Percentiles rank a stretch among this genome's conserved stretches.
These are phyloP conservation scores for Colletotrichum sp. DNA, from an alignment of 2,329 filamentous ascomycete species.

Conservation along the genomic window DNA sequence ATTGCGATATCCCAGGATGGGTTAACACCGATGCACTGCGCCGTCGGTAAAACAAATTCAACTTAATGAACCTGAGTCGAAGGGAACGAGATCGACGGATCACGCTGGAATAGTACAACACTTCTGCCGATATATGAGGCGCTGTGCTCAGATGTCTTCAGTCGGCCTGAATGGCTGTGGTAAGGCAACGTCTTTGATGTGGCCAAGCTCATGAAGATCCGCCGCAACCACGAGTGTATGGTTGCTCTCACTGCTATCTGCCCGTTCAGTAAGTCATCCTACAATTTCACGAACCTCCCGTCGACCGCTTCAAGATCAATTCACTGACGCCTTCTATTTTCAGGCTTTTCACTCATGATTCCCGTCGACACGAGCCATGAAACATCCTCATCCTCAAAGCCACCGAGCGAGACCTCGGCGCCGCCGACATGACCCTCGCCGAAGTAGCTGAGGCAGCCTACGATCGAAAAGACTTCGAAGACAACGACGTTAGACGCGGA, in stretches of 20 bases:
- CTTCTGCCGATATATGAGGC: constrained; percentile 72
- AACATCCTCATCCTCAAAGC: constrained; percentile 73
- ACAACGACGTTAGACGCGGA: too few species aligned
- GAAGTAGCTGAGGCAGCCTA: too few species aligned
- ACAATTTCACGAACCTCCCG: neutral
- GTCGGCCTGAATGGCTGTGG: constrained; percentile 76
- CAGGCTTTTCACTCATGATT: constrained; percentile 80
- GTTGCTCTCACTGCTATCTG: constrained; percentile 75
- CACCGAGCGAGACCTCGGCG: constrained; percentile 66
- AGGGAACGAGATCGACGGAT: too few species aligned
- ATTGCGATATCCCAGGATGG: constrained; percentile 48
- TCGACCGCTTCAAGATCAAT: neutral
- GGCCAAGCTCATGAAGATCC: constrained; percentile 79
- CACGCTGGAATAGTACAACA: constrained; percentile 71
- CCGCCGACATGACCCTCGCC: constrained; percentile 58
- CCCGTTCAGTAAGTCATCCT: constrained; percentile 65
- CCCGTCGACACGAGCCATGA: constrained; percentile 74
- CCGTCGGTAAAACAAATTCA: constrained; percentile 15
- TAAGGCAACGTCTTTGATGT: constrained; percentile 76
- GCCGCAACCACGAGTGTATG: constrained; percentile 73
- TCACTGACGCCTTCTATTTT: neutral
- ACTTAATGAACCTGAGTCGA: neutral
- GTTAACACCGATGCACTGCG: constrained; percentile 66
- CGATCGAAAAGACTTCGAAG: too few species aligned
- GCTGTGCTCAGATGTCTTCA: constrained; percentile 75